A percentile compares a stretch with the other conserved stretches of the same genome.
phyloP scores from a whole-genome alignment of 2,329 filamentous ascomycete species.

The Metarhizium humberi region DNA sequence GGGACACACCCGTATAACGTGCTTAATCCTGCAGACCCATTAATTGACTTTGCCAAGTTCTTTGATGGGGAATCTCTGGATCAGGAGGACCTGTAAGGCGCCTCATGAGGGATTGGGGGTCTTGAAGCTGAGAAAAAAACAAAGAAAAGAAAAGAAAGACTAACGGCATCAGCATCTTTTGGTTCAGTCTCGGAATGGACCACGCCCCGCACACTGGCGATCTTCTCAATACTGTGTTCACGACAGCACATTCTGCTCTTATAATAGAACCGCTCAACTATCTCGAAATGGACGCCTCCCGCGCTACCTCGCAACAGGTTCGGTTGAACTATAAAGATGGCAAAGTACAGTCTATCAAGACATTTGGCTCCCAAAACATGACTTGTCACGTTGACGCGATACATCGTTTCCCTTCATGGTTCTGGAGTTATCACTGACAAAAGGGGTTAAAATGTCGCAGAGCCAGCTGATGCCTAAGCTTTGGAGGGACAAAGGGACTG shows the following conservation, averaged over 20 bases:
- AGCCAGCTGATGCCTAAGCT: background rate
- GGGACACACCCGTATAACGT: slow-evolving; percentile 35
- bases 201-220: slow-evolving; percentile 43
- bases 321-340: background rate
- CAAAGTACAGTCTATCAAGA: background rate
- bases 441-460: background rate
- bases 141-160: background rate
- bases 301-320: background rate
- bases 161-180: slow-evolving; percentile 27
- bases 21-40: slow-evolving; percentile 34
- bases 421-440: background rate
- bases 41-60: slow-evolving; percentile 40
- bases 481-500: background rate
- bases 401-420: background rate
- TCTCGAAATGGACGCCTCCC: background rate
- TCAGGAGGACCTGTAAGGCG: slow-evolving; percentile 22
- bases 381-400: background rate
- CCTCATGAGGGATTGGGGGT: background rate
- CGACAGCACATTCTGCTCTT: slow-evolving; percentile 3
- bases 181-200: slow-evolving; percentile 46
- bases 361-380: background rate
- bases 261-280: background rate
- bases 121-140: background rate
- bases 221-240: slow-evolving; percentile 33
- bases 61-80: slow-evolving; percentile 27